Evolutionary conservation across 257 asterid species (phyloP).

Genomic region (Misopates orontium): DNA sequence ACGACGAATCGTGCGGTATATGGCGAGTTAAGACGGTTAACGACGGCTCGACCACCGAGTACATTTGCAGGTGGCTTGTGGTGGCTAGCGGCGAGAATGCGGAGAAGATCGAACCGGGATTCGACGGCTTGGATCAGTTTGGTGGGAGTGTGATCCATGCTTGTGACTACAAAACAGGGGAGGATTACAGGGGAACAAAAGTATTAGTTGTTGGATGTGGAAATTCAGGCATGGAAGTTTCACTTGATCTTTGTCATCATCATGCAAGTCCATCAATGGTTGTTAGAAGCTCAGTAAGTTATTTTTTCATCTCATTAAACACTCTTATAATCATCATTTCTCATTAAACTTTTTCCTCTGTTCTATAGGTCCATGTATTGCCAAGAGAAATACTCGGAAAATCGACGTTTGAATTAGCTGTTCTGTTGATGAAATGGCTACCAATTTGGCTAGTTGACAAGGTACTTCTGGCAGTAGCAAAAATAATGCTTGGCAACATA

Average conservation of each 20-base stretch:
- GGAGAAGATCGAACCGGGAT: slow-evolving; percentile 69
- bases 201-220: slow-evolving; percentile 93
- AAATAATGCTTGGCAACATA: slow-evolving; percentile 64
- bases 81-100: slow-evolving; percentile 96
- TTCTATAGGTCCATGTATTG: slow-evolving; percentile 73
- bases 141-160: slow-evolving; percentile 67
- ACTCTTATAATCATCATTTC: background rate
- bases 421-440: slow-evolving; percentile 62
- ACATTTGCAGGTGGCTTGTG: slow-evolving; percentile 82
- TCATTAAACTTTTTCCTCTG: background rate
- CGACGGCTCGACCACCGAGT: slow-evolving; percentile 42
- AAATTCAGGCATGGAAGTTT: slow-evolving; percentile 93
- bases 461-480: slow-evolving; percentile 52
- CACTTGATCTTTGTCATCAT: slow-evolving; percentile 80
- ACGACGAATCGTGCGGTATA: slow-evolving; percentile 67
- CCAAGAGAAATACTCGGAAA: slow-evolving; percentile 79
- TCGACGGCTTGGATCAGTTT: slow-evolving; percentile 58
- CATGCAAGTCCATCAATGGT: slow-evolving; percentile 76
- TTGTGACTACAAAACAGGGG: slow-evolving; percentile 84
- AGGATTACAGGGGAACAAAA: slow-evolving; percentile 48
- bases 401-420: slow-evolving; percentile 72
- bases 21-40: slow-evolving; percentile 63
- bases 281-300: slow-evolving; percentile 73
- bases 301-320: background rate
- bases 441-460: slow-evolving; percentile 74